Evolutionary conservation across 306 rosid species (phyloP), one percentile per base, ranked within the genome.

Genomic region (Neltuma alba): DNA sequence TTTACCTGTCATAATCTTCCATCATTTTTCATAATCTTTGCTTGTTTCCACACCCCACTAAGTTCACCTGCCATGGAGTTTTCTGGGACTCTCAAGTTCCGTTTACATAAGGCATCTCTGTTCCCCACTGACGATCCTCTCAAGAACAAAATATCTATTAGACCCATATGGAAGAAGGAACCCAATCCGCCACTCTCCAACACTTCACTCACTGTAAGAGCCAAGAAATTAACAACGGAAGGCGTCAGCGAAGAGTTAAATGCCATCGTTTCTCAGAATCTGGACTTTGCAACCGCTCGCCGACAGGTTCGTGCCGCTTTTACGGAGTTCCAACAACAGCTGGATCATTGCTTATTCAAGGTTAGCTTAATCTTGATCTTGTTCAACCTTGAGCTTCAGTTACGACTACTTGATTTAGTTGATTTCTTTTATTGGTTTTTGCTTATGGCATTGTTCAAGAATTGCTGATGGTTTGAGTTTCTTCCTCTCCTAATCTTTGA

Each of bases 261-360:
- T 13, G 85, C 83, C 52, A 64, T 90, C 18, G 93, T 89, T 77
- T 77, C 79, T 27, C 84, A 70, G 69, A 92, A 86, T 71, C 86
- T 92, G 74, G 95, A 92, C 70, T 83, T 83, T 23, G 95, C 92
- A 14, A 81, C 87, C 25, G 78, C 93, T 45, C 83, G 93, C 4
- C 87, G 95, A 81, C 86, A 79, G 81, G 95, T 87, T 33, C 93
- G 92, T 10, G 65, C 72, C 4, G 93, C 93, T 74, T 92, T 92
- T 30, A 7, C 61, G n/a, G 87, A 85, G 40, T 62, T 86, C 16
- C 97, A 92, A 21, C 87, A 55, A 47, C 75, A 88, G 69, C 84
- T 92, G 16, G 96, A 92, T 68, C 96, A 92, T 85, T 89, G 87
- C 80, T 79, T 90, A 80, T 92, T 92, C 83, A 87, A 85, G 97